phyloP scores from a whole-genome alignment of 768 basidiomycete genomes.

The Hericium coralloides region DNA sequence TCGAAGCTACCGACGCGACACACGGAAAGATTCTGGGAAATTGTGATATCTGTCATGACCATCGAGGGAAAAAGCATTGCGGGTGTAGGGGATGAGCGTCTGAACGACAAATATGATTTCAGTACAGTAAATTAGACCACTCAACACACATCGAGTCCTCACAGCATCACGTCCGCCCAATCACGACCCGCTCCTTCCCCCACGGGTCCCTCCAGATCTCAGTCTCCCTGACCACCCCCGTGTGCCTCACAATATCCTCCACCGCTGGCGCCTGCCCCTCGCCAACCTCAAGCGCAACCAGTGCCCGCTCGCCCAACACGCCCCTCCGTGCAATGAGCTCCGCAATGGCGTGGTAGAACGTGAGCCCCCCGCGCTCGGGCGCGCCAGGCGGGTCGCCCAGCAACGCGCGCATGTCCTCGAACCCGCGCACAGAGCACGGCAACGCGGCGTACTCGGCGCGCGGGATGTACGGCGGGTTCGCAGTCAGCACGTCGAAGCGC shows the following conservation, averaged over 20 bases:
- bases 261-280: constrained; percentile 61
- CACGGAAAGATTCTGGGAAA: no score
- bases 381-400: constrained; percentile 55
- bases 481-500: constrained; percentile 72
- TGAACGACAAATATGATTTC: no score
- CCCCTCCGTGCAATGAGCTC: constrained; percentile 42
- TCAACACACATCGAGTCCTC: not conserved
- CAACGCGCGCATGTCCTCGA: constrained; percentile 77
- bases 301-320: constrained; percentile 41
- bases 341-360: constrained; percentile 69
- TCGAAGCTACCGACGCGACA: no score
- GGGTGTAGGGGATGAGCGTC: no score
- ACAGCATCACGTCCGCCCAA: not conserved
- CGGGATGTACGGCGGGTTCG: constrained; percentile 86
- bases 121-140: no score
- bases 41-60: not conserved
- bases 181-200: constrained; percentile 62
- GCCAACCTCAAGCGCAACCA: constrained; percentile 77
- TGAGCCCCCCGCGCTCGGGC: constrained; percentile 37
- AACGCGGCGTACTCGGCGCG: constrained; percentile 52
- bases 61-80: not conserved
- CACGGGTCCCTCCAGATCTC: constrained; percentile 79
- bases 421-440: constrained; percentile 58
- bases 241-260: not conserved
- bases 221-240: constrained; percentile 17